Evolutionary conservation across 306 rosid species (phyloP).

Genomic region (Adenanthera pavonina): DNA sequence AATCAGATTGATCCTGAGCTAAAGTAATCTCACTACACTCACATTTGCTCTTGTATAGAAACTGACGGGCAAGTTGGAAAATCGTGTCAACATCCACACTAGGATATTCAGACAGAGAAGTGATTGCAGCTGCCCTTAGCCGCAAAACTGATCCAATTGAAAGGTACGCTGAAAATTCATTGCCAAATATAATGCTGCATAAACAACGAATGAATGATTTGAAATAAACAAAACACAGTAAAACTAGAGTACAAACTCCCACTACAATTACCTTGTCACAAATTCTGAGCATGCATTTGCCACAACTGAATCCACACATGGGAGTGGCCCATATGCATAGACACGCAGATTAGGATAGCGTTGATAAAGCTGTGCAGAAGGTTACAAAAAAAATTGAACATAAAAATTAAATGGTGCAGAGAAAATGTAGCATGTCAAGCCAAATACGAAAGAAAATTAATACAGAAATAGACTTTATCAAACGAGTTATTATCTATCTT

Average conservation of each 20-base stretch:
- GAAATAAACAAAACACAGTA: conserved; percentile 23
- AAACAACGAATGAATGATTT: conserved; percentile 35
- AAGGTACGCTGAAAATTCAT: conserved; percentile 85
- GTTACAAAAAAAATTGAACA: conserved; percentile 31
- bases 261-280: conserved; percentile 71
- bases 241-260: conserved; percentile 7
- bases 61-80: conserved; percentile 68
- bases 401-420: conserved; percentile 18
- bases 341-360: conserved; percentile 81
- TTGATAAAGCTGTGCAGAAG: conserved; percentile 62
- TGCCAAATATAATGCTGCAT: conserved; percentile 76
- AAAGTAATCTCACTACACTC: conserved; percentile 48
- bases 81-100: conserved; percentile 62
- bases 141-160: conserved; percentile 81
- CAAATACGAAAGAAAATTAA: conserved; percentile 15
- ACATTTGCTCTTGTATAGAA: conserved; percentile 51
- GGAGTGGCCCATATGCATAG: conserved; percentile 91
- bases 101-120: conserved; percentile 75
- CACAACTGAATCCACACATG: conserved; percentile 81
- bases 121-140: conserved; percentile 88
- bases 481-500: conserved; percentile 27
- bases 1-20: conserved; percentile 48
- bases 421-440: conserved; percentile 31
- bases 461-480: conserved; percentile 19
- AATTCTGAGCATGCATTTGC: conserved; percentile 86